phyloP scores from a whole-genome alignment of 1,284 basidiomycete genomes.

The Ganoderma lingzhi region DNA sequence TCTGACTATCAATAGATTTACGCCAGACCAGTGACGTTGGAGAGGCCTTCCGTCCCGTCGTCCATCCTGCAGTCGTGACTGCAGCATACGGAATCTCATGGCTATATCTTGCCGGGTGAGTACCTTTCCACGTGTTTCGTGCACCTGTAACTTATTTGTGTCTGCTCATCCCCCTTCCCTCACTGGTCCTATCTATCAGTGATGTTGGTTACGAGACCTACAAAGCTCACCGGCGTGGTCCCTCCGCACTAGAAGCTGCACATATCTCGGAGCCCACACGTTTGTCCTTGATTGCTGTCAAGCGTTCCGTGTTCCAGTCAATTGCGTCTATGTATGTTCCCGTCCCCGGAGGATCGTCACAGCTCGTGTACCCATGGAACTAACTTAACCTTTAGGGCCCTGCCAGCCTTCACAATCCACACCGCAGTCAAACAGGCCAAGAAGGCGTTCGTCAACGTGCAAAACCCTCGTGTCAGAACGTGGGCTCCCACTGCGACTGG shows the following conservation, averaged over 20 bases:
- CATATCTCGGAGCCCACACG: slow-evolving; percentile 83
- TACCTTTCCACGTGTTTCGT: slow-evolving; percentile 25
- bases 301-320: slow-evolving; percentile 88
- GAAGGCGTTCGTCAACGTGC: slow-evolving; percentile 73
- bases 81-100: slow-evolving; percentile 90
- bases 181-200: slow-evolving; percentile 49
- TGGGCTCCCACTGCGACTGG: slow-evolving; percentile 89
- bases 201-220: slow-evolving; percentile 95
- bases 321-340: slow-evolving; percentile 82
- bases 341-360: slow-evolving; percentile 21
- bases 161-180: slow-evolving; percentile 16
- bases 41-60: slow-evolving; percentile 91
- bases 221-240: slow-evolving; percentile 81
- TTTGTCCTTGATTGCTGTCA: slow-evolving; percentile 74
- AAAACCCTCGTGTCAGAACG: slow-evolving; percentile 68
- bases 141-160: slow-evolving; percentile 2
- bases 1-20: slow-evolving; percentile 37
- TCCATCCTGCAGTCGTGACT: slow-evolving; percentile 80
- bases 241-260: slow-evolving; percentile 75
- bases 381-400: slow-evolving; percentile 58
- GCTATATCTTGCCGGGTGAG: slow-evolving; percentile 76
- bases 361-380: slow-evolving; percentile 3
- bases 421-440: slow-evolving; percentile 84
- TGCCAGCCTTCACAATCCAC: slow-evolving; percentile 86
- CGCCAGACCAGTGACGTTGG: slow-evolving; percentile 87